Evolutionary conservation across 345 rosid genomes (phyloP), one percentile per base, ranked within the genome.

Genomic region (Raphanus raphanistrum): DNA sequence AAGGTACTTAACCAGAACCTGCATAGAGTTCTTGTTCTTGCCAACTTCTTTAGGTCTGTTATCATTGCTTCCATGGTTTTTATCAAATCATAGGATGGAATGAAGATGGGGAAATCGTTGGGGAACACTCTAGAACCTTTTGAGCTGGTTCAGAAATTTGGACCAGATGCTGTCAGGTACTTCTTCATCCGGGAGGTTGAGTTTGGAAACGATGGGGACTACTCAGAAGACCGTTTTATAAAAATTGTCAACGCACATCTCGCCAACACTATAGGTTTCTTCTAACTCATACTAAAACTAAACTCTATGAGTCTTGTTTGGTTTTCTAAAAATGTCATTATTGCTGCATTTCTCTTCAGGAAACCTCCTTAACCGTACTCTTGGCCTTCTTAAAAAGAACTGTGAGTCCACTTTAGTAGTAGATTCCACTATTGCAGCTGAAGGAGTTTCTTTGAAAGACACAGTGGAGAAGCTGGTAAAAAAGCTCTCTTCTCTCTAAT

Each of bases 41-140:
- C 72, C 17, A 38, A 35, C 38, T 68, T 45, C 33, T 9, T 59
- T 50, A 17, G 8, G 45, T 48, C 31, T 76, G 61, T 41, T 31
- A 36, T 71, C 16, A 4, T 48, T 77, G 59, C 27, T 70, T 27
- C 15, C 6, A n/a, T 17, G 55, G 28, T 76, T 84, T 38, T 82
- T 80, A 86, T 79, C 68, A 78, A 85, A 83, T 83, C 81, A 65
- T 84, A 94, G 98, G 98, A 94, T 78, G 98, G 97, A 68, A 80
- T 89, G 96, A 92, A 94, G 92, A 94, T 94, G 98, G 98, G 98
- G 55, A 94, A 94, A 79, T 92, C 98, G 2, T 82, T 94, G 36
- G 98, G 98, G 35, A 94, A 94, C 63, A 92, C 98, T 8, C 76
- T 90, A 64, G 98, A 94, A 75, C 98, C 98, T 11, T 87, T 85